Evolutionary conservation across 768 basidiomycete species (phyloP), one percentile per base, ranked within the genome.

Genomic region (Mycena maculata): DNA sequence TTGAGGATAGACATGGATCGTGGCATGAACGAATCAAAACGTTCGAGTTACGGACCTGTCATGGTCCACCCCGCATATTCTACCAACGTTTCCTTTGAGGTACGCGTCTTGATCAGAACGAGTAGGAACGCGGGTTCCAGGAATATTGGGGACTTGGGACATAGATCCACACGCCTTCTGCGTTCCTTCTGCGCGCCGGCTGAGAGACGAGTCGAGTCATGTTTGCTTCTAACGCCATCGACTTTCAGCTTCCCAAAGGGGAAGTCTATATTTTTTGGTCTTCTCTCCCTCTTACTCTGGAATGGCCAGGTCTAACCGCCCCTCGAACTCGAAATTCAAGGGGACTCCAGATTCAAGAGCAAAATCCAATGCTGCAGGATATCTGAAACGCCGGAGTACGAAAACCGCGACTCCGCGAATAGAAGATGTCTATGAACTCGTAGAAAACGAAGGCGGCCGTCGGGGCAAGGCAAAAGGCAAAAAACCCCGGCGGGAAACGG

Each of bases 91-190:
- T 13, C 68, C 69, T 72, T 86, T 90, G 57, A 95, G 84, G 88
- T 88, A 92, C n/a, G 56, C 63, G 58, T 90, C 91, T 52, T 90
- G 87, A 0, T 87, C 84, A 48, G 89, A 90, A 64, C 83, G 76
- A 52, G 81, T 83, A 12, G 83, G 82, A 45, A 94, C 75, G 30
- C 84, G 83, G 1, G 65, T 72, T 28, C 93, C 93, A 63, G 93
- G 93, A 36, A 94, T 82, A n/a, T 91, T 87, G 54, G 92, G 92
- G 68, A 91, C 84, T 64, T 80, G 81, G 69, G 87, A 81, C 86
- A 87, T 88, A 2, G 38, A 23, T n/a, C n/a, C n/a, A n/a, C n/a
- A n/a, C n/a, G n/a, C n/a, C n/a, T n/a, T n/a, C n/a, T n/a, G n/a
- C n/a, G n/a, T n/a, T n/a, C n/a, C n/a, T n/a, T n/a, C n/a, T n/a